Evolutionary conservation across 108 stramenopile species (phyloP).

Genomic region (Conticribra weissflogii): DNA sequence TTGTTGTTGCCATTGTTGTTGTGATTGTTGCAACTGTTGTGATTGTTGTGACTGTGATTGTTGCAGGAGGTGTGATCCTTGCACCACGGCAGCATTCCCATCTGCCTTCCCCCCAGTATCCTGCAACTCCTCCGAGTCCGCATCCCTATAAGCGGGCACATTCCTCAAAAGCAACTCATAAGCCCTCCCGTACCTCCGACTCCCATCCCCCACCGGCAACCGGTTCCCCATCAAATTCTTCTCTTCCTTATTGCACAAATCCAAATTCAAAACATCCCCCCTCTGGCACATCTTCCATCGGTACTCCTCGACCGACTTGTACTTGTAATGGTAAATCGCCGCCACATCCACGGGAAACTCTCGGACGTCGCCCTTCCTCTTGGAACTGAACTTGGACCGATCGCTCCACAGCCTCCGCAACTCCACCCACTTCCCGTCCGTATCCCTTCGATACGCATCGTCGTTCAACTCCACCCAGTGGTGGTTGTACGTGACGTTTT

Average conservation of each 20-base stretch:
- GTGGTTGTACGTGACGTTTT: constrained; percentile 9
- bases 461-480: constrained; percentile 10
- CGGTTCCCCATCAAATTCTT: background rate
- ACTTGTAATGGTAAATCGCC: constrained; percentile 24
- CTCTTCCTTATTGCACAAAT: constrained; percentile 8
- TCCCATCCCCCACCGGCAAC: constrained; percentile 1
- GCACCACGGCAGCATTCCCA: too few species aligned
- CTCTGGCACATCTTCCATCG: constrained; percentile 5
- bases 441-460: background rate
- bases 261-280: constrained; percentile 6
- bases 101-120: too few species aligned
- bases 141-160: constrained; percentile 3
- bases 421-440: constrained; percentile 8
- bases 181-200: background rate
- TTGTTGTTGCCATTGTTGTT: too few species aligned
- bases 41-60: too few species aligned
- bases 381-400: background rate
- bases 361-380: background rate
- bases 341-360: constrained; percentile 7
- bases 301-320: constrained; percentile 18
- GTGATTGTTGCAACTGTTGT: too few species aligned
- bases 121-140: background rate
- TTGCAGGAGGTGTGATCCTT: too few species aligned
- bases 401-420: constrained; percentile 7
- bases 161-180: constrained; percentile 5